Base-by-base conservation (phyloP, 2,329 filamentous ascomycete genomes). In the Fusarium decemcellulare region DNA sequence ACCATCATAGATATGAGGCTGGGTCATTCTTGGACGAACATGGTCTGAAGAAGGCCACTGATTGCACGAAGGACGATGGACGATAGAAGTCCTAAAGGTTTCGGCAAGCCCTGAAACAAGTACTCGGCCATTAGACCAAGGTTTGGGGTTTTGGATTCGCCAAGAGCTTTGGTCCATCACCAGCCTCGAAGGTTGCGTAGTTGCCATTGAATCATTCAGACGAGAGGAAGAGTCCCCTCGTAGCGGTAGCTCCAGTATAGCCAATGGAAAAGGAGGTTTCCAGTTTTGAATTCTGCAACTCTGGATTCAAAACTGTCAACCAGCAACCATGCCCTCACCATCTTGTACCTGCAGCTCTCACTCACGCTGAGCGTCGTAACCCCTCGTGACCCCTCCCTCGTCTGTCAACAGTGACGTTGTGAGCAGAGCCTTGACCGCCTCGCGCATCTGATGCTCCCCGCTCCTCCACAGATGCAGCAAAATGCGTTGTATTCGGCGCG, bases 381-480 rank as follows among this genome's bases (percentile, higher is more conserved):
- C 23, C 23, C 23, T 23, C 23, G 23, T 23, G 5, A 23, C 23
- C 23, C 23, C 23, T 23, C 23, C 23, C 23, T 23, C 23, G 23
- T 23, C 23, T 23, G 23, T 23, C 23, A 23, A 23, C 23, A 23
- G 23, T 23, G 23, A 23, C 23, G 23, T 23, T 23, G 23, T 23
- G 23, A 23, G 23, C 23, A 23, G 23, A 23, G 48, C 27, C 46
- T 36, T 44, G 44, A 50, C 27, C n/a, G 15, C 16, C 54, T 43
- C 43, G 15, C 16, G 27, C 8, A 59, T 47, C 36, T 39, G 27
- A 39, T 46, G 36, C 42, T 40, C 40, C 48, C 54, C 37, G 42
- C 47, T 53, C 63, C 16, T 23, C 54, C 40, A 46, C 18, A 29
- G 40, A 55, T 32, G 39, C 52, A 42, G 23, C 30, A 32, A n/a